phyloP scores from a whole-genome alignment of 371 early-diverging fungal species.

The Coemansia sp. region DNA sequence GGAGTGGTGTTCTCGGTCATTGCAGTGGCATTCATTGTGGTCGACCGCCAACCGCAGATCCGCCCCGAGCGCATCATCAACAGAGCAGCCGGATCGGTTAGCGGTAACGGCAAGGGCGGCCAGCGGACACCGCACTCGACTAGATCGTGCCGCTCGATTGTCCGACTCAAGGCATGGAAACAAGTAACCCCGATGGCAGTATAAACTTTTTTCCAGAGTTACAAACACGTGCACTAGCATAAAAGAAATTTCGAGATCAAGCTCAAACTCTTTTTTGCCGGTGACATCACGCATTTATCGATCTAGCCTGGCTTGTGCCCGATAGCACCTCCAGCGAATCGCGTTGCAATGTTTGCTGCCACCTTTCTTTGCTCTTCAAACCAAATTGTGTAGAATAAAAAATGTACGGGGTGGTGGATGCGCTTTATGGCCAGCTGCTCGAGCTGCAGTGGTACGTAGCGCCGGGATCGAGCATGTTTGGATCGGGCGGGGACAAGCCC shows the following conservation, averaged over 20 bases:
- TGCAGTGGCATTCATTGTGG: slow-evolving; percentile 57
- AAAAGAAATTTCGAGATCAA: background rate
- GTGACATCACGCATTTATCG: background rate
- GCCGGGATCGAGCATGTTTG: background rate
- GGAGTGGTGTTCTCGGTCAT: slow-evolving; percentile 63
- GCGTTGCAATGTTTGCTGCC: background rate
- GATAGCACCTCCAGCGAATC: too few relatives aligned
- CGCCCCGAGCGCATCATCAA: slow-evolving; percentile 60
- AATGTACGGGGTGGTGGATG: background rate
- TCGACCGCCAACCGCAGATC: slow-evolving; percentile 61
- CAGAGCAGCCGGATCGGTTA: background rate
- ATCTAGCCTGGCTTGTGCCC: too few relatives aligned
- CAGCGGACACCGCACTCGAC: slow-evolving; percentile 5
- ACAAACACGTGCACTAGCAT: background rate
- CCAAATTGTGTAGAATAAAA: background rate
- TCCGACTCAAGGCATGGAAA: slow-evolving; percentile 30
- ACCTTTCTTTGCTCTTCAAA: background rate
- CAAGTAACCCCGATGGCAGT: background rate
- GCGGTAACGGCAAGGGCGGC: background rate
- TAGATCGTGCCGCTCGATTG: slow-evolving; percentile 20
- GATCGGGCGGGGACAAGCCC: background rate
- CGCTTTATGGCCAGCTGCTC: slow-evolving; percentile 3
- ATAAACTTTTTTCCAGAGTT: background rate
- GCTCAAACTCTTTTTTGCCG: background rate
- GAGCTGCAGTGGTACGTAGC: slow-evolving; percentile 29